phyloP scores from a whole-genome alignment of 169 alveolate species.

The Ichthyophthirius multifiliis region DNA sequence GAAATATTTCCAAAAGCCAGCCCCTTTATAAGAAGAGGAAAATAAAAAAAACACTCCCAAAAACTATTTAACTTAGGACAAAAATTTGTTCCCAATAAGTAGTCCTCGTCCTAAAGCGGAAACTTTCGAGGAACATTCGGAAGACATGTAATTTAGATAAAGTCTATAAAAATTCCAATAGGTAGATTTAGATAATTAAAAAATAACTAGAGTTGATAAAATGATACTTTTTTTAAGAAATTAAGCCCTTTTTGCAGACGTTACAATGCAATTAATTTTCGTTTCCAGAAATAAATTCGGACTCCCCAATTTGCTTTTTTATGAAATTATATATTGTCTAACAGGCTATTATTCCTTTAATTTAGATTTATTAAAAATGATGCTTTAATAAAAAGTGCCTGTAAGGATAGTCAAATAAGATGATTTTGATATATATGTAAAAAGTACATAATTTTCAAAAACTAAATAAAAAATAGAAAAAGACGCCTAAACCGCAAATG shows the following conservation, averaged over 20 bases:
- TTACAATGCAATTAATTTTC: not conserved
- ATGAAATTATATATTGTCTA: not conserved
- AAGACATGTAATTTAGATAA: not conserved
- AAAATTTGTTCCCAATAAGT: not conserved
- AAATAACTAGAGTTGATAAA: not conserved
- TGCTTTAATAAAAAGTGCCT: not conserved
- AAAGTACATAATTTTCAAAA: not conserved
- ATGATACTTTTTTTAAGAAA: slow-evolving; percentile 2
- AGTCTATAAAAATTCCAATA: not conserved
- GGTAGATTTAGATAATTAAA: not conserved
- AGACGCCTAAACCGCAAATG: not conserved
- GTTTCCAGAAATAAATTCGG: not conserved
- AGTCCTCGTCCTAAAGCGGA: not conserved
- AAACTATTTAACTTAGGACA: not conserved
- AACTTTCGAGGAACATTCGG: not conserved
- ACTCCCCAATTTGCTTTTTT: not conserved
- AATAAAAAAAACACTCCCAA: not conserved
- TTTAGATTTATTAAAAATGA: not conserved
- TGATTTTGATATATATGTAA: not conserved
- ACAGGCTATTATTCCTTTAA: not conserved
- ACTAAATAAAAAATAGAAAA: not conserved
- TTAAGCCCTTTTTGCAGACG: slow-evolving; percentile 3
- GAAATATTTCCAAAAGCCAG: not conserved
- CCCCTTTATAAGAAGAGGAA: not conserved
- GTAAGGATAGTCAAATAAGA: not conserved